phyloP scores from a whole-genome alignment of 2,329 filamentous ascomycete species.

The Fusarium virguliforme region DNA sequence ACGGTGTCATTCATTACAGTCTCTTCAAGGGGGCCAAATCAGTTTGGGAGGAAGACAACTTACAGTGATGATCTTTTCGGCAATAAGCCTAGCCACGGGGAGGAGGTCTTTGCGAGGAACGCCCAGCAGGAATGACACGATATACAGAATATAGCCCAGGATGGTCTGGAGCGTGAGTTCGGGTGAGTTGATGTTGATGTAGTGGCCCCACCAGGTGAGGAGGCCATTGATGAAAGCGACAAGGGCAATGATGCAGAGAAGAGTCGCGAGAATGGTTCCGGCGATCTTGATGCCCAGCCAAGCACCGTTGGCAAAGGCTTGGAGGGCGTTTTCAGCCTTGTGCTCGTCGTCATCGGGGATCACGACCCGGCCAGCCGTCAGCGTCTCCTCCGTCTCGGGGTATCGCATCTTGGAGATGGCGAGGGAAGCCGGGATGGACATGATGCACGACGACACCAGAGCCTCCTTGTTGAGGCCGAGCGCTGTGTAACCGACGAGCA shows the following conservation, averaged over 20 bases:
- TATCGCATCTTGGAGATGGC: conserved; percentile 92
- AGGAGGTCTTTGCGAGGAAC: conserved; percentile 78
- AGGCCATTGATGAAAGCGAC: conserved; percentile 83
- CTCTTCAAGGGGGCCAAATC: background rate
- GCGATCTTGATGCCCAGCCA: conserved; percentile 91
- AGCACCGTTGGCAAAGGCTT: conserved; percentile 87
- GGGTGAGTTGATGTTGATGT: conserved; percentile 80
- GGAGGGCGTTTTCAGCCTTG: conserved; percentile 83
- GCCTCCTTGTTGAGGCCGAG: conserved; percentile 89
- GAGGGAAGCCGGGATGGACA: conserved; percentile 93
- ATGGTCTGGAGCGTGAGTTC: conserved; percentile 81
- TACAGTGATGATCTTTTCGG: conserved; percentile 84
- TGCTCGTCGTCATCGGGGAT: conserved; percentile 85
- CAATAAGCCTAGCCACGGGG: conserved; percentile 84
- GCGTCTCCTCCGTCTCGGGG: conserved; percentile 88
- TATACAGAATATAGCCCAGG: conserved; percentile 83
- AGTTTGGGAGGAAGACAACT: conserved; percentile 50
- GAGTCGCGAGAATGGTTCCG: conserved; percentile 83
- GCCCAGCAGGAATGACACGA: conserved; percentile 85
- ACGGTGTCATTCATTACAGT: conserved; percentile 30
- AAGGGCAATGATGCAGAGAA: conserved; percentile 88
- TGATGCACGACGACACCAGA: conserved; percentile 91
- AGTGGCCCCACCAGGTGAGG: conserved; percentile 87
- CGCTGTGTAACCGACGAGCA: conserved; percentile 87
- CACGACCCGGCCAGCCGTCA: conserved; percentile 86